phyloP scores from a whole-genome alignment of 1,284 basidiomycete genomes.

The Leccinum griseonigrum region DNA sequence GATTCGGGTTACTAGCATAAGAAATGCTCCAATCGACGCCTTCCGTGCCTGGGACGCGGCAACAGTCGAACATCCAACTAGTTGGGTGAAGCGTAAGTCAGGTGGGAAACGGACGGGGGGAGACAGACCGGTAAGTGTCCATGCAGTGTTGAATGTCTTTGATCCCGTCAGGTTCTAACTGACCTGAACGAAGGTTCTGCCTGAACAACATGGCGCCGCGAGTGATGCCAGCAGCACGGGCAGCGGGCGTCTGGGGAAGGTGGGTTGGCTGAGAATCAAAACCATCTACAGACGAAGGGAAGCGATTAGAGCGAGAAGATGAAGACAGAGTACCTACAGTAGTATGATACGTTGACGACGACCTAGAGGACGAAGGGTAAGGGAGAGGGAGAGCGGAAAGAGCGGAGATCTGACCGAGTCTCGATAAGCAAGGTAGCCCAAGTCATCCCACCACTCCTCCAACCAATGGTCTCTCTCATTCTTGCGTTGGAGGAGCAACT shows the following conservation, averaged over 20 bases:
- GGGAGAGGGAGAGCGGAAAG: neutral
- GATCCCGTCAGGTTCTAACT: slow-evolving; percentile 67
- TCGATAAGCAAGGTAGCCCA: slow-evolving; percentile 67
- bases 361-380: slow-evolving; percentile 43
- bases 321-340: slow-evolving; percentile 48
- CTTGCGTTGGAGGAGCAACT: slow-evolving; percentile 50
- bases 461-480: slow-evolving; percentile 65
- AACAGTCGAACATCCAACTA: slow-evolving; percentile 93
- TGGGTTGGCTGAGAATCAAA: slow-evolving; percentile 67
- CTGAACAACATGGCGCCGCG: slow-evolving; percentile 74
- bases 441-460: slow-evolving; percentile 82
- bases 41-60: slow-evolving; percentile 71
- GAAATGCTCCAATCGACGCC: slow-evolving; percentile 77
- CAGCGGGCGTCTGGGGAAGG: slow-evolving; percentile 54
- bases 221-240: slow-evolving; percentile 72
- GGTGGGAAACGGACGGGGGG: neutral
- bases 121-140: slow-evolving; percentile 76
- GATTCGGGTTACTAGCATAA: slow-evolving; percentile 59
- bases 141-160: slow-evolving; percentile 81
- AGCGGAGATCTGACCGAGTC: slow-evolving; percentile 56
- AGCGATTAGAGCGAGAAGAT: neutral
- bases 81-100: neutral
- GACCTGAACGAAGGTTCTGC: slow-evolving; percentile 61
- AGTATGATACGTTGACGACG: slow-evolving; percentile 81
- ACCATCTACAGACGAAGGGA: slow-evolving; percentile 51